Evolutionary conservation across 23 red algal species (phyloP).

Genomic region (Porphyridium purpureum): DNA sequence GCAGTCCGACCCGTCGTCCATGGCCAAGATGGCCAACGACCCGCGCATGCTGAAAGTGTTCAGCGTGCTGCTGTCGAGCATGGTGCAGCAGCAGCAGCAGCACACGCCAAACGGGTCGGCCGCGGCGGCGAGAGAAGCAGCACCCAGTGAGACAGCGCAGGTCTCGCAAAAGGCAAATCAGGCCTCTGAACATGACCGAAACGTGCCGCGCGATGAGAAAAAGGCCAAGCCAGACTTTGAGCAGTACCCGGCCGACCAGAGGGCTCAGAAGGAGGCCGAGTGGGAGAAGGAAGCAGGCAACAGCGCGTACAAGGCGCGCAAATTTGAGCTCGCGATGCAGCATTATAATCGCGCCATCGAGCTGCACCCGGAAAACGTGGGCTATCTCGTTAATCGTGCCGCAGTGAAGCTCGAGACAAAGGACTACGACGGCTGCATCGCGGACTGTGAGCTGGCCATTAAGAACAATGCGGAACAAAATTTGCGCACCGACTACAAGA

Average conservation of each 20-base stretch:
- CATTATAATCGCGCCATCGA: constrained; percentile 62
- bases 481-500: constrained; percentile 81
- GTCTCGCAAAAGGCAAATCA: constrained; percentile 12
- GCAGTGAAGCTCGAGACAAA: constrained; percentile 70
- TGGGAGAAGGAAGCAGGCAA: constrained; percentile 62
- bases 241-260: neutral
- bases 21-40: constrained; percentile 44
- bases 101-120: neutral
- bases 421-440: constrained; percentile 40
- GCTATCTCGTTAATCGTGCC: constrained; percentile 59
- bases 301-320: constrained; percentile 56
- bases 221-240: neutral
- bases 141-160: constrained; percentile 11
- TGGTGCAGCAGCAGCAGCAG: neutral
- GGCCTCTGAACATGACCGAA: neutral
- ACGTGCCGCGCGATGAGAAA: neutral
- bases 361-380: constrained; percentile 69
- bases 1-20: constrained; percentile 24
- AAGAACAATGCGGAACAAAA: constrained; percentile 49
- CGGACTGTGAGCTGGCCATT: constrained; percentile 59
- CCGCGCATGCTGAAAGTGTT: constrained; percentile 71
- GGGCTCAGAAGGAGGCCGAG: constrained; percentile 30
- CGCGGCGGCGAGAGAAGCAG: neutral
- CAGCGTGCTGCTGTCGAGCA: constrained; percentile 19
- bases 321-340: constrained; percentile 53